These are phyloP conservation scores for Lodderomyces elongisporus DNA, from an alignment of 1,139 yeast genomes.

Conservation along the genomic window DNA sequence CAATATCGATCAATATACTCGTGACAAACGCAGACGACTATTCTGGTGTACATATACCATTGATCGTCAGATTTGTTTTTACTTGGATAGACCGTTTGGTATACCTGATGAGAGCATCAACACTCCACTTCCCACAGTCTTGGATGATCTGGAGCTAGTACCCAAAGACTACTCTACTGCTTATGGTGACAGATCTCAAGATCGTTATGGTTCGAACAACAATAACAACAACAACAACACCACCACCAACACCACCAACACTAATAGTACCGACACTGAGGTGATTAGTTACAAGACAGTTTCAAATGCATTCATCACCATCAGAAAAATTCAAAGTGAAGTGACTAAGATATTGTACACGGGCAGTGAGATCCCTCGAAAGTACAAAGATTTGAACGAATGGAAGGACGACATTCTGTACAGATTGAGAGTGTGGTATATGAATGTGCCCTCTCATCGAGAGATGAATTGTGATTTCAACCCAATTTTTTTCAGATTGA, in stretches of 20 bases:
- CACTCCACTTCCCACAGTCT: conserved; percentile 62
- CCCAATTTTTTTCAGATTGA: conserved; percentile 61
- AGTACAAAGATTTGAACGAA: conserved; percentile 46
- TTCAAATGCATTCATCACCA: conserved; percentile 58
- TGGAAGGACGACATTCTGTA: conserved; percentile 55
- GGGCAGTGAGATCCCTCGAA: conserved; percentile 63
- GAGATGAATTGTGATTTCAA: conserved; percentile 75
- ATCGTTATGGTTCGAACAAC: too few relatives aligned
- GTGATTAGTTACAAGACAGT: conserved; percentile 59
- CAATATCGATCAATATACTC: conserved; percentile 44
- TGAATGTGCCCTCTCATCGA: conserved; percentile 50
- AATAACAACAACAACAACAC: too few relatives aligned
- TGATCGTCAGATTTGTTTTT: conserved; percentile 74
- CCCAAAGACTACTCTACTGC: conserved; percentile 23
- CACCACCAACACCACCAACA: too few relatives aligned
- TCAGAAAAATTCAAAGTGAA: conserved; percentile 73
- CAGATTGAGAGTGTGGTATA: conserved; percentile 59
- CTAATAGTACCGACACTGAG: conserved; percentile 15
- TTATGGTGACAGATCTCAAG: conserved; percentile 10
- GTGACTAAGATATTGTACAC: conserved; percentile 70
- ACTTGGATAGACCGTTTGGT: conserved; percentile 69
- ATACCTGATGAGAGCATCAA: conserved; percentile 67
- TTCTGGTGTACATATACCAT: conserved; percentile 88
- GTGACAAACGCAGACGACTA: conserved; percentile 69
- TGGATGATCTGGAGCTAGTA: conserved; percentile 65